These are phyloP conservation scores for Cutaneotrichosporon dermatis DNA, from an alignment of 1,284 basidiomycete genomes.

Conservation along the genomic window DNA sequence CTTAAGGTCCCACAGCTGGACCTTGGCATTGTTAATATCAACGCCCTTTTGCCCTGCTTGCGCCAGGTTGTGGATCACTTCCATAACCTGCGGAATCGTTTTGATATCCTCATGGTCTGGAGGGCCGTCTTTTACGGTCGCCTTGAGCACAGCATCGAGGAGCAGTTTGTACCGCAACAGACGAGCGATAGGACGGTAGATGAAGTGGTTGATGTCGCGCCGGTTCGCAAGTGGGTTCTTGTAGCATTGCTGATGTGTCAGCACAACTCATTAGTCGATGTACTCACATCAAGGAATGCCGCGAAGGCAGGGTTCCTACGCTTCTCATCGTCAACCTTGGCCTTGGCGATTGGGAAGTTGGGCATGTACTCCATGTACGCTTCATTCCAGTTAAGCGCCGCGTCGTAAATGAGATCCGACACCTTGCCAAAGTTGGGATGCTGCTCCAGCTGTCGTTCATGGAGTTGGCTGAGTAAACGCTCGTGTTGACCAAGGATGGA, in stretches of 20 bases:
- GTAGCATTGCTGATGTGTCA: slow-evolving; percentile 21
- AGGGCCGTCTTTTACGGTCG: slow-evolving; percentile 55
- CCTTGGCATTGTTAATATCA: slow-evolving; percentile 73
- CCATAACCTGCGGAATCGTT: slow-evolving; percentile 74
- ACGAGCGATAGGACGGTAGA: slow-evolving; percentile 82
- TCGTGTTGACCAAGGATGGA: slow-evolving; percentile 63
- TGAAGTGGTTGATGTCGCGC: slow-evolving; percentile 80
- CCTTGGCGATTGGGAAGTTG: slow-evolving; percentile 89
- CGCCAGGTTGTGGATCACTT: slow-evolving; percentile 74
- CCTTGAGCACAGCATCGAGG: slow-evolving; percentile 68
- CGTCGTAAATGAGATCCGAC: slow-evolving; percentile 79
- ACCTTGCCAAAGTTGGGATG: slow-evolving; percentile 78
- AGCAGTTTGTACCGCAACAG: slow-evolving; percentile 83
- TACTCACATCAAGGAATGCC: slow-evolving; percentile 70
- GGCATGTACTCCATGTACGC: slow-evolving; percentile 90
- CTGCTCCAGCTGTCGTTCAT: slow-evolving; percentile 82
- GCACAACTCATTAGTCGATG: background rate
- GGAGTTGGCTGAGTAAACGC: slow-evolving; percentile 75
- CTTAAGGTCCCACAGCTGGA: slow-evolving; percentile 79
- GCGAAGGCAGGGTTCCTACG: slow-evolving; percentile 72
- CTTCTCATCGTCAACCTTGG: slow-evolving; percentile 84
- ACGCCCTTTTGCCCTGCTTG: slow-evolving; percentile 83
- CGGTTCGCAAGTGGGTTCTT: slow-evolving; percentile 52
- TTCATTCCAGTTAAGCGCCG: slow-evolving; percentile 85
- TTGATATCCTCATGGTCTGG: slow-evolving; percentile 70